phyloP scores from a whole-genome alignment of 2,329 filamentous ascomycete species.

The Setomelanomma holmii region DNA sequence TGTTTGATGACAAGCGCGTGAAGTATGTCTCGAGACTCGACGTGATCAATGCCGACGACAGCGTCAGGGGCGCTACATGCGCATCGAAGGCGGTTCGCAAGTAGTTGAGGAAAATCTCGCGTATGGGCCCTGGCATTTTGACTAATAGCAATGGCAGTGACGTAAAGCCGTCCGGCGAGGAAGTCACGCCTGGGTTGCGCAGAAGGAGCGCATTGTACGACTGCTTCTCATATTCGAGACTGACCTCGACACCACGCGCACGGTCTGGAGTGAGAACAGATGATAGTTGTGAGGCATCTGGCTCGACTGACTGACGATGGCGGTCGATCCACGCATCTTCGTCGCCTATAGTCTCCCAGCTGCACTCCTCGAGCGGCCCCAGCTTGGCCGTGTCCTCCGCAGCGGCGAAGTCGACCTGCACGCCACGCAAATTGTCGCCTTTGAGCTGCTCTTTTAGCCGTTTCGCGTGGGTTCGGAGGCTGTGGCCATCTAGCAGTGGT shows the following conservation, averaged over 20 bases:
- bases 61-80: slow-evolving; percentile 53
- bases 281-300: slow-evolving; percentile 38
- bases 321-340: slow-evolving; percentile 51
- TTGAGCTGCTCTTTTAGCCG: slow-evolving; percentile 58
- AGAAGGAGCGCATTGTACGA: slow-evolving; percentile 61
- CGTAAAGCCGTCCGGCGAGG: slow-evolving; percentile 50
- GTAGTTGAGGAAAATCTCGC: slow-evolving; percentile 59
- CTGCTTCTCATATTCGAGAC: slow-evolving; percentile 58
- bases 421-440: slow-evolving; percentile 56
- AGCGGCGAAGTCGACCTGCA: slow-evolving; percentile 50
- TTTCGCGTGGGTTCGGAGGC: slow-evolving; percentile 55
- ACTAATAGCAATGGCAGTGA: slow-evolving; percentile 59
- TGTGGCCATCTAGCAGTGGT: slow-evolving; percentile 44
- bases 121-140: slow-evolving; percentile 58
- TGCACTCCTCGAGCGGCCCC: slow-evolving; percentile 57
- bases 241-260: slow-evolving; percentile 56
- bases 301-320: slow-evolving; percentile 42
- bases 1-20: slow-evolving; percentile 59
- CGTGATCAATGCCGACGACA: slow-evolving; percentile 56
- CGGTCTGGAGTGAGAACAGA: slow-evolving; percentile 22
- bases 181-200: slow-evolving; percentile 41
- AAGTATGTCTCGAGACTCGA: slow-evolving; percentile 62
- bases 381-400: slow-evolving; percentile 52
- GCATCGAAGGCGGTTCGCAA: slow-evolving; percentile 59
- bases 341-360: slow-evolving; percentile 53